Conservation (phyloP, 2,329 filamentous ascomycete species). For the Botryotinia globosa region DNA sequence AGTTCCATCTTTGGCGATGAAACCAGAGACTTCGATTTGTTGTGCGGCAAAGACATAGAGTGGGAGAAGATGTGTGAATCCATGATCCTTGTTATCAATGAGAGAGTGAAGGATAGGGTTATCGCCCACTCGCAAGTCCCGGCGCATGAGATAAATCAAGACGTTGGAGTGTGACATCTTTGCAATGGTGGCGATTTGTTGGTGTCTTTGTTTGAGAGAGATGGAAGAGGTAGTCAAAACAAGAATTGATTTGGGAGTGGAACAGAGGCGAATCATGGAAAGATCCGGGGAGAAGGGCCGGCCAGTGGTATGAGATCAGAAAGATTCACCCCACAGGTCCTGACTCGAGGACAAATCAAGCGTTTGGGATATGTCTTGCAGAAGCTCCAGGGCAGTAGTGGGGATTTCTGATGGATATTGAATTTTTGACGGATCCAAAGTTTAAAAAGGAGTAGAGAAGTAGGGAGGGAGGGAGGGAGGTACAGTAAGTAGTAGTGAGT, state of each 20-base stretch:
- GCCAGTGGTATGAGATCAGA: neutral
- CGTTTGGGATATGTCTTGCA: constrained; percentile 5
- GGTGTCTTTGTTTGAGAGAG: neutral
- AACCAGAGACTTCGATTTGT: constrained; percentile 73
- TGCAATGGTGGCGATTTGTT: constrained; percentile 5
- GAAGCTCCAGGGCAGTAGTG: neutral
- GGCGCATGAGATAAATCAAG: constrained; percentile 68
- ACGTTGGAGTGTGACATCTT: constrained; percentile 47
- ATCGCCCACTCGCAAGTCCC: constrained; percentile 70
- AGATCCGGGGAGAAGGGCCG: neutral
- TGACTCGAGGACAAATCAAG: constrained; percentile 4
- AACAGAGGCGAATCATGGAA: constrained; percentile 13
- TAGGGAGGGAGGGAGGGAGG: no score
- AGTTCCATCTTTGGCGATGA: constrained; percentile 49
- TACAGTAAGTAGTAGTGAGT: neutral
- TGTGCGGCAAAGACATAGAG: constrained; percentile 67
- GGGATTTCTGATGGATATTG: neutral
- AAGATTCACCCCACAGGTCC: constrained; percentile 2
- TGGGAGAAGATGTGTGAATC: constrained; percentile 67
- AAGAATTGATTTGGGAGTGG: neutral
- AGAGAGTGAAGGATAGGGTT: constrained; percentile 68
- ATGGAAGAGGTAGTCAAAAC: neutral
- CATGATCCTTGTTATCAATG: constrained; percentile 48
- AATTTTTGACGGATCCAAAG: neutral
- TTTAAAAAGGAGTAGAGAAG: neutral